Evolutionary conservation across 2,329 filamentous ascomycete species (phyloP).

Genomic region (Pseudocercospora macadamiae): DNA sequence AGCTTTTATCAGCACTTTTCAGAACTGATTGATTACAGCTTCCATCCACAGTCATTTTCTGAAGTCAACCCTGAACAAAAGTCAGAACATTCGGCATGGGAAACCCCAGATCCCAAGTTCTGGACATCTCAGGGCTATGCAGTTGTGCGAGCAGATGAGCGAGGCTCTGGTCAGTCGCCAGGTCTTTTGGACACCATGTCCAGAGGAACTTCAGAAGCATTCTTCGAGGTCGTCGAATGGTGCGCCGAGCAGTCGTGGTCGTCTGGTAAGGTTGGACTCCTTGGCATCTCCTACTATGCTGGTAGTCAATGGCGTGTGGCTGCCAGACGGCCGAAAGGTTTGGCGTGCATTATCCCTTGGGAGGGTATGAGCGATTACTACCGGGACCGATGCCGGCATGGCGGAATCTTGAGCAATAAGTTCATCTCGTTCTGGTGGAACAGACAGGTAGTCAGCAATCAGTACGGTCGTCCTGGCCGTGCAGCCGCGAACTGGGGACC

Average conservation of each 20-base stretch:
- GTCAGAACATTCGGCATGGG: conserved; percentile 50
- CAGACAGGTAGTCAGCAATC: conserved; percentile 66
- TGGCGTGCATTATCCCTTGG: conserved; percentile 52
- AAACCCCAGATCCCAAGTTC: conserved; percentile 46
- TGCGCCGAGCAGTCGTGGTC: conserved; percentile 50
- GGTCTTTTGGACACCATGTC: conserved; percentile 50
- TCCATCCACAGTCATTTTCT: conserved; percentile 54
- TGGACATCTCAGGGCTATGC: conserved; percentile 42
- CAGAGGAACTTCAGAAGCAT: conserved; percentile 50
- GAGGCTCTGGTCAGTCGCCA: conserved; percentile 40
- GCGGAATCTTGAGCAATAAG: conserved; percentile 43
- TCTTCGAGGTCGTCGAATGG: conserved; percentile 50
- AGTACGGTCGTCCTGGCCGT: conserved; percentile 60
- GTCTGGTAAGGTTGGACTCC: conserved; percentile 48
- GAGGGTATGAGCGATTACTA: conserved; percentile 54
- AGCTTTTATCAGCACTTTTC: neutral
- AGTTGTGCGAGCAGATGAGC: conserved; percentile 39
- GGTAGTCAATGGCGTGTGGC: conserved; percentile 49
- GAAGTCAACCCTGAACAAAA: conserved; percentile 44
- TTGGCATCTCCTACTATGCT: conserved; percentile 50
- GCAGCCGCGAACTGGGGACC: conserved; percentile 57
- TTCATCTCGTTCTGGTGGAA: conserved; percentile 68
- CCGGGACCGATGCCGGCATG: conserved; percentile 51
- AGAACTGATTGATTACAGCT: conserved; percentile 49
- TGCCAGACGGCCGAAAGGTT: conserved; percentile 45